A percentile compares a stretch with the other conserved stretches of the same genome.
Conservation (phyloP, 495 filamentous ascomycete genomes). For the Penicillium cataractarum region DNA sequence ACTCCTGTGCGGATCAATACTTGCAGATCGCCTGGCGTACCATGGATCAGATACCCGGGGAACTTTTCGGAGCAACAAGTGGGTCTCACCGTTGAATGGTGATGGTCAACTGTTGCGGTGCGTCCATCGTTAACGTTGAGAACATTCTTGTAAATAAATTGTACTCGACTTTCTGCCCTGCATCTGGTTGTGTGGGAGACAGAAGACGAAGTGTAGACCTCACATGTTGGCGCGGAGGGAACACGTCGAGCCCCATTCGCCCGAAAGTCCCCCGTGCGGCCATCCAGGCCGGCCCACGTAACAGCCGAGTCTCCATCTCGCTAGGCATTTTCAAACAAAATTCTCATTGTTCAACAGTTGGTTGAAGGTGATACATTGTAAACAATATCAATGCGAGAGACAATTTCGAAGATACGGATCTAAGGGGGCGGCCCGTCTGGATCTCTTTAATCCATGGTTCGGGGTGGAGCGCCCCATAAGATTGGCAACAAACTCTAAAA, state of each 20-base stretch:
- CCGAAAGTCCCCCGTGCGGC: background rate
- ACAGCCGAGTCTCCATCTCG: background rate
- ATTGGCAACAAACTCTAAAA: slow-evolving; percentile 2
- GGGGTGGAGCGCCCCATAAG: background rate
- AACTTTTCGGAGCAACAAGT: background rate
- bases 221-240: background rate
- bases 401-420: slow-evolving; percentile 1
- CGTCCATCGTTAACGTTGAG: slow-evolving; percentile 4
- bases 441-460: slow-evolving; percentile 1
- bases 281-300: background rate
- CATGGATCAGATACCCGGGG: slow-evolving; percentile 1
- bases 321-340: background rate
- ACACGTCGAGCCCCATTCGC: background rate
- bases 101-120: background rate
- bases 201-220: background rate
- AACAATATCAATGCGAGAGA: slow-evolving; percentile 1
- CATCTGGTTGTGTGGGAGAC: slow-evolving; percentile 1
- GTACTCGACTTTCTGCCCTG: background rate
- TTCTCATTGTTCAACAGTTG: background rate
- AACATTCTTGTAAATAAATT: background rate
- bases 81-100: background rate
- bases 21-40: background rate
- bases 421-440: slow-evolving; percentile 4
- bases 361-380: background rate
- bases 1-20: no score